Evolutionary conservation across 1,284 basidiomycete genomes (phyloP).

Genomic region (Meripilus lineatus): DNA sequence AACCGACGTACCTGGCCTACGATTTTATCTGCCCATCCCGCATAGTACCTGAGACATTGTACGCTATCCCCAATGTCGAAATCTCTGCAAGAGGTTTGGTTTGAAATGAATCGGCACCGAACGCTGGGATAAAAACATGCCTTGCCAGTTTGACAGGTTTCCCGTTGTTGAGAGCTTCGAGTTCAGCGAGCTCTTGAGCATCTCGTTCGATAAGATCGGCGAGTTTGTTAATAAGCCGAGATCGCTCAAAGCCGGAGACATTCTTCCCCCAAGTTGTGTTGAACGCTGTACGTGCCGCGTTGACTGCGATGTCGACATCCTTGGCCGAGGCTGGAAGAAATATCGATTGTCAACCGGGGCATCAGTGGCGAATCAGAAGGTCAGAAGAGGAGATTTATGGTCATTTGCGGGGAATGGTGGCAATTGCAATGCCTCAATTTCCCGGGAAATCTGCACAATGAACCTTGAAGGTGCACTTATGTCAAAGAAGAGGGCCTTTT

Average conservation of each 20-base stretch:
- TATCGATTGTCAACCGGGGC: no score
- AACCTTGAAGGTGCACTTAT: no score
- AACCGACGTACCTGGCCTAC: slow-evolving; percentile 37
- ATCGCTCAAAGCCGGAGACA: slow-evolving; percentile 77
- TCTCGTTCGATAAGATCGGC: slow-evolving; percentile 92
- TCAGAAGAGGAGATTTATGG: no score
- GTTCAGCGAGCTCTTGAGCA: slow-evolving; percentile 68
- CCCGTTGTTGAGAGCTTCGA: slow-evolving; percentile 81
- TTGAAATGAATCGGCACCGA: not conserved
- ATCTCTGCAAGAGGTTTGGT: slow-evolving; percentile 46
- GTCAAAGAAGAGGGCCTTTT: no score
- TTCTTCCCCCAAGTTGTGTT: slow-evolving; percentile 89
- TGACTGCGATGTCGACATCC: slow-evolving; percentile 82
- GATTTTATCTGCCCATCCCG: slow-evolving; percentile 61
- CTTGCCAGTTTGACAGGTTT: slow-evolving; percentile 78
- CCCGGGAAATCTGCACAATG: no score
- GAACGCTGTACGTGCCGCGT: slow-evolving; percentile 81
- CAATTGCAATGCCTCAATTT: no score
- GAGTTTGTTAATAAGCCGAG: slow-evolving; percentile 76
- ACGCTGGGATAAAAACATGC: slow-evolving; percentile 24
- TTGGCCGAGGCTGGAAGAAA: slow-evolving; percentile 60
- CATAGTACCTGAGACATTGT: slow-evolving; percentile 79
- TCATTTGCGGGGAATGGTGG: no score
- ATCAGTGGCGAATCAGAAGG: no score
- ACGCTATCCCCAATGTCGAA: slow-evolving; percentile 84